Evolutionary conservation across 495 filamentous ascomycete species (phyloP).

Genomic region (Trichoderma virens): DNA sequence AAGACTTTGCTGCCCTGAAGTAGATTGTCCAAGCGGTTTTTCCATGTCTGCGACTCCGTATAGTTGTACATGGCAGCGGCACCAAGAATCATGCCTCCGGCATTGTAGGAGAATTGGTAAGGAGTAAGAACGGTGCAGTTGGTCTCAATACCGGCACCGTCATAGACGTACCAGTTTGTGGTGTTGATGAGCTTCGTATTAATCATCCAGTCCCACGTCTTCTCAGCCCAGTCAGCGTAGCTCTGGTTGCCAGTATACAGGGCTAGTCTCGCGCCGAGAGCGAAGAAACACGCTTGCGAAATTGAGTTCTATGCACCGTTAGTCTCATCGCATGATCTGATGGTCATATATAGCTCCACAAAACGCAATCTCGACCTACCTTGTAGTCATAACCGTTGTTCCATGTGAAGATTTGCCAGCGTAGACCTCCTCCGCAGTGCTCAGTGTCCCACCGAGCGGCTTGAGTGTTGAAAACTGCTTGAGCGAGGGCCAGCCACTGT

Average conservation of each 20-base stretch:
- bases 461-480: conserved; percentile 73
- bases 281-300: conserved; percentile 64
- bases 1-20: conserved; percentile 46
- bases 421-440: conserved; percentile 66
- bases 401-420: conserved; percentile 78
- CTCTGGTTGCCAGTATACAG: conserved; percentile 62
- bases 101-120: conserved; percentile 65
- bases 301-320: conserved; percentile 44
- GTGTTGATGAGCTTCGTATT: conserved; percentile 38
- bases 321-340: not conserved
- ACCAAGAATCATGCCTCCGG: conserved; percentile 62
- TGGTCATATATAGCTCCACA: conserved; percentile 32
- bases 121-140: conserved; percentile 42
- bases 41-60: conserved; percentile 44
- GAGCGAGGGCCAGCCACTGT: conserved; percentile 70
- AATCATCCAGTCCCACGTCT: conserved; percentile 61
- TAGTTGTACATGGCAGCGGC: conserved; percentile 63
- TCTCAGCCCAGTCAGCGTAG: conserved; percentile 64
- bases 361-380: conserved; percentile 51
- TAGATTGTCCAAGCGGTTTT: conserved; percentile 42
- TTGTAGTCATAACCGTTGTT: conserved; percentile 62
- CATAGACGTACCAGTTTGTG: conserved; percentile 47
- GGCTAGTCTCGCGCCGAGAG: conserved; percentile 61
- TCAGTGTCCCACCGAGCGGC: conserved; percentile 56
- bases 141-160: conserved; percentile 42